These are phyloP conservation scores for Populus pruinosa DNA, from an alignment of 345 rosid genomes.

Conservation along the genomic window DNA sequence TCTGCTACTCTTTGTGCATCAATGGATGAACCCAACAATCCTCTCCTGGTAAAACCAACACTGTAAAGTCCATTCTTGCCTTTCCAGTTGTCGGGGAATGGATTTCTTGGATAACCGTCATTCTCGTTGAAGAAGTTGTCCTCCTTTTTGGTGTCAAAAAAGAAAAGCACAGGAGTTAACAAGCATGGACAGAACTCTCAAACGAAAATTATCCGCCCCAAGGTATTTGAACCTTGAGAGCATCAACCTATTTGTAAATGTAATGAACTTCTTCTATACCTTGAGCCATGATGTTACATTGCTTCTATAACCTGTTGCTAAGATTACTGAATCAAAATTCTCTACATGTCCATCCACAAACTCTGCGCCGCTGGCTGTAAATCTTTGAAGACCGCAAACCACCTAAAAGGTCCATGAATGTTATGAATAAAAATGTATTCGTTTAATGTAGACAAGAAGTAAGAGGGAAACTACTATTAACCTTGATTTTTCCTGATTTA, in stretches of 20 bases:
- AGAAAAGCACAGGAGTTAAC: neutral
- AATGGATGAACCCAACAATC: conserved; percentile 28
- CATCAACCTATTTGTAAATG: too few species aligned
- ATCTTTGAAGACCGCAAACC: conserved; percentile 25
- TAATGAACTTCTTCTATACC: conserved; percentile 12
- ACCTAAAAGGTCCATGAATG: conserved; percentile 24
- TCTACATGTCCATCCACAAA: conserved; percentile 37
- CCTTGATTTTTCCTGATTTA: conserved; percentile 59
- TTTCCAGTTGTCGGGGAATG: conserved; percentile 35
- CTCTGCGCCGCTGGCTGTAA: conserved; percentile 37
- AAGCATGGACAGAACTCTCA: neutral
- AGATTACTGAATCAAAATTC: conserved; percentile 39
- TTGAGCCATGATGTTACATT: conserved; percentile 44
- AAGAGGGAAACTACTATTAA: neutral
- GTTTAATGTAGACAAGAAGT: neutral
- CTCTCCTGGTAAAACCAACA: conserved; percentile 28
- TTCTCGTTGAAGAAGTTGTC: conserved; percentile 21
- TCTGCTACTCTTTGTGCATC: conserved; percentile 35
- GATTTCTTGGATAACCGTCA: conserved; percentile 12
- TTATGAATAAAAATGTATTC: neutral
- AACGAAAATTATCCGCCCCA: neutral
- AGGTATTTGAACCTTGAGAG: too few species aligned
- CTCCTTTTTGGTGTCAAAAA: conserved; percentile 11
- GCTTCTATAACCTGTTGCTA: conserved; percentile 53
- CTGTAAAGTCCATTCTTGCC: conserved; percentile 34